These are phyloP conservation scores for Aspergillus coremiiformis DNA, from an alignment of 495 filamentous ascomycete species.

Conservation along the genomic window DNA sequence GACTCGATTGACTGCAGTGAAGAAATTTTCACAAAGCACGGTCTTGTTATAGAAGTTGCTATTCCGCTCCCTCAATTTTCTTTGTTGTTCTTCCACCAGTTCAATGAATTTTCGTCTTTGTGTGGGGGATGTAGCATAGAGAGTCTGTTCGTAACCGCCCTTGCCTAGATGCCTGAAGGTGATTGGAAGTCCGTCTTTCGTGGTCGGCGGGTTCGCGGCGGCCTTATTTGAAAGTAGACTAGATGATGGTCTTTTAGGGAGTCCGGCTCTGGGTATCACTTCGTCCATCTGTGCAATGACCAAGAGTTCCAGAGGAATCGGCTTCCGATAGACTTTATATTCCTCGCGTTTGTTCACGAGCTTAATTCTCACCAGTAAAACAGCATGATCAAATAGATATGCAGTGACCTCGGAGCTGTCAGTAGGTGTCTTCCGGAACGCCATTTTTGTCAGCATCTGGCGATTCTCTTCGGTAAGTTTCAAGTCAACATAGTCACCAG, in stretches of 20 bases:
- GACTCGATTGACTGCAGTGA: conserved; percentile 70
- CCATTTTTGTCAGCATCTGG: conserved; percentile 86
- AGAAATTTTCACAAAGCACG: conserved; percentile 77
- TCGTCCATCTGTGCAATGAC: conserved; percentile 96
- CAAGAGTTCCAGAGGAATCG: conserved; percentile 89
- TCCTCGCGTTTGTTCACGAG: conserved; percentile 88
- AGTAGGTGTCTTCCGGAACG: conserved; percentile 82
- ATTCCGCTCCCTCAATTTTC: conserved; percentile 66
- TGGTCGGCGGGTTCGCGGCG: conserved; percentile 40
- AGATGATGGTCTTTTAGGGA: conserved; percentile 80
- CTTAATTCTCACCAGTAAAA: conserved; percentile 83
- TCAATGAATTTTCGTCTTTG: conserved; percentile 92
- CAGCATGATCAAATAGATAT: conserved; percentile 93
- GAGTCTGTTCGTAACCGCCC: conserved; percentile 86
- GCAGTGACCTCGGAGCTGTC: conserved; percentile 85
- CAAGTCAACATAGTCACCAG: conserved; percentile 82
- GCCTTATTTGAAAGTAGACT: conserved; percentile 73
- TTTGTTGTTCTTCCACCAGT: conserved; percentile 84
- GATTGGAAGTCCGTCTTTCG: conserved; percentile 82
- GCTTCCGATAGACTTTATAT: conserved; percentile 87
- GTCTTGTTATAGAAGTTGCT: conserved; percentile 93
- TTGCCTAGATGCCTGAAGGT: conserved; percentile 98
- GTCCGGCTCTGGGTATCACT: conserved; percentile 71
- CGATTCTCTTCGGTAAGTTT: conserved; percentile 92
- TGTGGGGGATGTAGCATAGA: conserved; percentile 74